A percentile compares a stretch with the other conserved stretches of the same genome.
phyloP scores from a whole-genome alignment of 225 moss, liverwort and hornwort species.

The Rhytidiadelphus loreus region DNA sequence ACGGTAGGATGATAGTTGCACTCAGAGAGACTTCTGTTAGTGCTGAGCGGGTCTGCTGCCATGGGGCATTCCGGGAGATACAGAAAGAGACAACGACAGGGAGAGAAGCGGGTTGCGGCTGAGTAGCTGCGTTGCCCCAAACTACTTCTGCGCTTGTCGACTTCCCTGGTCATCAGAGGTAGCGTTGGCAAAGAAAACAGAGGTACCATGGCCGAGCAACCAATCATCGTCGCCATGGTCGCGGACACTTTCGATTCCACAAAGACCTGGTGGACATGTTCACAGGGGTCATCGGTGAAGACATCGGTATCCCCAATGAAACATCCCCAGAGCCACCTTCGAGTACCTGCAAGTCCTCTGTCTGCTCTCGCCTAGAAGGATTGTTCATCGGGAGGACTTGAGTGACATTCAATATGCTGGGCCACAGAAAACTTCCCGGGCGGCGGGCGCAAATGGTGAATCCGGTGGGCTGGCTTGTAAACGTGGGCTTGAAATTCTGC shows the following conservation, averaged over 20 bases:
- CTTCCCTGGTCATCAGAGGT: constrained; percentile 5
- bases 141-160: background rate
- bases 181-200: background rate
- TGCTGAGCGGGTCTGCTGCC: no score
- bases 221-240: constrained; percentile 34
- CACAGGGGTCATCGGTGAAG: background rate
- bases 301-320: background rate
- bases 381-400: background rate
- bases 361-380: background rate
- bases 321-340: background rate
- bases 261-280: constrained; percentile 1
- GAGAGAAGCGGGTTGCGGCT: no score
- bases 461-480: constrained; percentile 17
- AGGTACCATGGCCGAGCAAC: constrained; percentile 15
- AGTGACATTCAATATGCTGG: constrained; percentile 3
- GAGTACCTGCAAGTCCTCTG: background rate
- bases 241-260: constrained; percentile 26
- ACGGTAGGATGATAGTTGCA: no score
- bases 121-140: background rate
- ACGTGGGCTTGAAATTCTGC: background rate
- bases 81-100: no score
- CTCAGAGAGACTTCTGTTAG: no score
- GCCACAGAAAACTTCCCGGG: constrained; percentile 45
- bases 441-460: constrained; percentile 18
- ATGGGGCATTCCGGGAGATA: no score